Evolutionary conservation across 768 basidiomycete species (phyloP).

Genomic region (Gloeostereum incarnatum): DNA sequence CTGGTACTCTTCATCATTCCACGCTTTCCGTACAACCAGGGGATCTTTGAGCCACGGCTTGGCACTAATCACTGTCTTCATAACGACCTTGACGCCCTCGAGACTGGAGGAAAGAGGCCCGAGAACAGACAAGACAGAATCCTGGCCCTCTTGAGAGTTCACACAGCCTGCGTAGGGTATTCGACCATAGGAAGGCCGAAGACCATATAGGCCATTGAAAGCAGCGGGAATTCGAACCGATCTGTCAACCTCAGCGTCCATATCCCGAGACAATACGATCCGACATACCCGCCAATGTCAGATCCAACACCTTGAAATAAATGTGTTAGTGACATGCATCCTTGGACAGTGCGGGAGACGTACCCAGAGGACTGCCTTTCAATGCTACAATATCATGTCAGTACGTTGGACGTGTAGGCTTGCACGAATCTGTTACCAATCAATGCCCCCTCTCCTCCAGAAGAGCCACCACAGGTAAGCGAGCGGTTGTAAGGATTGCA

Average conservation of each 20-base stretch:
- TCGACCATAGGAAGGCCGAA: conserved; percentile 61
- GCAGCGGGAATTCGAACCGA: conserved; percentile 65
- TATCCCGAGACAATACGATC: neutral
- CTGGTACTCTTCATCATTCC: conserved; percentile 50
- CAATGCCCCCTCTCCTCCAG: conserved; percentile 81
- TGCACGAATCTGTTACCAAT: conserved; percentile 38
- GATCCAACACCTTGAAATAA: conserved; percentile 53
- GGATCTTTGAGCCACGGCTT: conserved; percentile 67
- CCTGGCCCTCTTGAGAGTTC: conserved; percentile 64
- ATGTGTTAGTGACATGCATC: neutral
- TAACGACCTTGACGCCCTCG: conserved; percentile 55
- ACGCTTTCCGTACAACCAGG: conserved; percentile 41
- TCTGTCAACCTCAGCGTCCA: conserved; percentile 20
- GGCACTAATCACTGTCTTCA: conserved; percentile 47
- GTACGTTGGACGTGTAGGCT: no score
- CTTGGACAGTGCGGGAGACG: neutral
- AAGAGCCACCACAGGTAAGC: conserved; percentile 72
- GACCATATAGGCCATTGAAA: conserved; percentile 61
- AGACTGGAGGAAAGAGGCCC: conserved; percentile 61
- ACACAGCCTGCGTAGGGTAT: conserved; percentile 61
- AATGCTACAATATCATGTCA: no score
- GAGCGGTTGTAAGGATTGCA: conserved; percentile 65
- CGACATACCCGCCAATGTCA: conserved; percentile 64
- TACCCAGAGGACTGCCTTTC: conserved; percentile 35
- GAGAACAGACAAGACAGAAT: conserved; percentile 60